Evolutionary conservation across 345 rosid genomes (phyloP), one percentile per base, ranked within the genome.

Genomic region (Moringa oleifera): DNA sequence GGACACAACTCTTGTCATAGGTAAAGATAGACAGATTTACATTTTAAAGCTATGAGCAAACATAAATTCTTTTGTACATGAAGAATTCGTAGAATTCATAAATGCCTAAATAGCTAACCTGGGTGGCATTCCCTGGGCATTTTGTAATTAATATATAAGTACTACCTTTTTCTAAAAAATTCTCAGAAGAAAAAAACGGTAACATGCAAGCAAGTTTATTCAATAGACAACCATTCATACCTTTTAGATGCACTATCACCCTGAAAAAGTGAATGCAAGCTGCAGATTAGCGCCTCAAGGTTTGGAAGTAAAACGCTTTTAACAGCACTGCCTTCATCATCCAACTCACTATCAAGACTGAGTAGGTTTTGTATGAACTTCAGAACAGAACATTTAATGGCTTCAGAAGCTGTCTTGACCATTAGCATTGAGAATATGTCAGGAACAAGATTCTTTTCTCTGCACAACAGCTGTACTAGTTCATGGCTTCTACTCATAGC

Each of bases 401-500:
- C 92, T 68, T 85, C 91, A n/a, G 99, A 82, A 60, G 94, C 97
- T 45, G 88, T 79, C 47, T 65, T 56, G 73, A 86, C 78, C 41
- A 79, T 77, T 64, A 94, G 71, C 61, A 94, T 86, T 20, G 91
- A 82, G 73, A 89, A 88, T 70, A 94, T 86, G 74, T 85, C 92
- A 59, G 95, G 81, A 66, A 83, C 78, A 63, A 93, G 90, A 68
- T 78, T 78, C 63, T 68, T 72, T 79, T 83, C 91, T 78, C 95
- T 77, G 64, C 58, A 67, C 68, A 94, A 69, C 59, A 83, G 74
- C 18, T 83, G 65, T 19, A 88, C 83, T 0, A 88, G 93, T 51
- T 73, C 71, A 69, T 54, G 76, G 78, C 88, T 85, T 71, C 74
- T 79, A 74, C 97, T 94, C 96, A 94, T 94, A n/a, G 97, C 84